Conservation (phyloP, 179 eudicot species). For the Amaranthus tricolor region DNA sequence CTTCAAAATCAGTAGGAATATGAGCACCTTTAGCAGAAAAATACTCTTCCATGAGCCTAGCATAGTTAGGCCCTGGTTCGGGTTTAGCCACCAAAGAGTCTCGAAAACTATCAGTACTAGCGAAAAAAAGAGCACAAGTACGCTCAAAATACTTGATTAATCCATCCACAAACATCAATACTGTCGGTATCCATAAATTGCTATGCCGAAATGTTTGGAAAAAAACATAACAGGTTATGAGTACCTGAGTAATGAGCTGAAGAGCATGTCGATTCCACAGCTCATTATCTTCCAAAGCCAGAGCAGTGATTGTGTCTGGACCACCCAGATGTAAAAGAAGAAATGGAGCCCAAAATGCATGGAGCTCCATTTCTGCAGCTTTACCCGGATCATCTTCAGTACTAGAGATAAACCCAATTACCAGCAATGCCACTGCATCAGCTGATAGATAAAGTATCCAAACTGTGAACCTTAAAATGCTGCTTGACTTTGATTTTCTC, state of each 20-base stretch:
- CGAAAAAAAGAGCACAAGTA: constrained; percentile 1
- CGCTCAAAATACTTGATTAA: constrained; percentile 10
- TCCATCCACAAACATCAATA: constrained; percentile 16
- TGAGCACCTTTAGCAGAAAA: not conserved
- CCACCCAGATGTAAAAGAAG: constrained; percentile 20
- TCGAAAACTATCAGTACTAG: constrained; percentile 4
- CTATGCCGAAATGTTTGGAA: not conserved
- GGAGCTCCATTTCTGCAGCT: not conserved
- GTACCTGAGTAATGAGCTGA: constrained; percentile 8
- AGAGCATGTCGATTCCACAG: constrained; percentile 23
- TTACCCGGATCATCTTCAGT: not conserved
- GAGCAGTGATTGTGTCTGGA: constrained; percentile 24
- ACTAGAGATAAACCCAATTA: constrained; percentile 5
- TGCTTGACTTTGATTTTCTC: not conserved
- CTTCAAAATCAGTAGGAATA: constrained; percentile 12
- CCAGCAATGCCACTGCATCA: not conserved
- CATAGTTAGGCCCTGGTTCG: constrained; percentile 10
- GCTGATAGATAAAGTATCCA: constrained; percentile 13
- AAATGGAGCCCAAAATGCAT: constrained; percentile 16
- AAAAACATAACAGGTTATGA: constrained; percentile 7
- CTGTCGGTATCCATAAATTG: constrained; percentile 5
- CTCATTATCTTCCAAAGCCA: constrained; percentile 21
- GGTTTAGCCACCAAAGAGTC: constrained; percentile 4
- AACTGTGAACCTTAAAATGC: not conserved
- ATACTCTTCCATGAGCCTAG: constrained; percentile 20